Base-by-base conservation (phyloP, 2,329 filamentous ascomycete species). In the Aspergillus fumigatiaffinis region DNA sequence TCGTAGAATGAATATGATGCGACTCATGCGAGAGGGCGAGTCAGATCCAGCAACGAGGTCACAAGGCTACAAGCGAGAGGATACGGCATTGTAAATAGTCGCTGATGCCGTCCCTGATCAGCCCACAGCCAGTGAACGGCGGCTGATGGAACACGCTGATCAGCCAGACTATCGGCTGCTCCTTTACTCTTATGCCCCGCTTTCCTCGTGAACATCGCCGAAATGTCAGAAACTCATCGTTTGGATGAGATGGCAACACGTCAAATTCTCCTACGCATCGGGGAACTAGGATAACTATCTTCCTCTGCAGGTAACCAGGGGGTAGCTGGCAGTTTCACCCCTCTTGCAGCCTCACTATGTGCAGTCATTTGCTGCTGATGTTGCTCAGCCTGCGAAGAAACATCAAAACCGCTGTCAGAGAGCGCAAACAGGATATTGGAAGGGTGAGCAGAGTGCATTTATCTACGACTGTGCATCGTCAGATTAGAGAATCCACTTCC, bases 211-310 rank as follows among this genome's bases (percentile, higher is more conserved):
- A 61, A 55, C 50, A 47, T 46, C 50, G 38, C 55, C 54, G 29
- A 53, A 54, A 59, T 25, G 52, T 23, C 23, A 50, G 42, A 51
- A 26, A 47, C 35, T 32, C 28, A 58, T 63, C 52, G 41, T 60
- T 51, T 66, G 63, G 63, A 47, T 57, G 46, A 26, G 29, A 59
- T 26, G 32, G 9, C 62, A 55, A 59, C 62, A 66, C 63, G 63
- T 66, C 63, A 60, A 64, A 49, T 48, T 52, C 44, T 21, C 53
- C 52, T 53, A 47, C 50, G 50, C 56, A 55, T 51, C 58, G 60
- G 55, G 59, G 59, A 60, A 62, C 60, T 54, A 44, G 54, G 50
- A 51, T 53, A 44, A 20, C 44, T 47, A 23, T 14, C 21, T 7
- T 47, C 46, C 35, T 8, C 51, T 50, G 52, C 51, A 54, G 4